Conservation (phyloP, 2,329 filamentous ascomycete genomes). For the Scedosporium minutisporum region DNA sequence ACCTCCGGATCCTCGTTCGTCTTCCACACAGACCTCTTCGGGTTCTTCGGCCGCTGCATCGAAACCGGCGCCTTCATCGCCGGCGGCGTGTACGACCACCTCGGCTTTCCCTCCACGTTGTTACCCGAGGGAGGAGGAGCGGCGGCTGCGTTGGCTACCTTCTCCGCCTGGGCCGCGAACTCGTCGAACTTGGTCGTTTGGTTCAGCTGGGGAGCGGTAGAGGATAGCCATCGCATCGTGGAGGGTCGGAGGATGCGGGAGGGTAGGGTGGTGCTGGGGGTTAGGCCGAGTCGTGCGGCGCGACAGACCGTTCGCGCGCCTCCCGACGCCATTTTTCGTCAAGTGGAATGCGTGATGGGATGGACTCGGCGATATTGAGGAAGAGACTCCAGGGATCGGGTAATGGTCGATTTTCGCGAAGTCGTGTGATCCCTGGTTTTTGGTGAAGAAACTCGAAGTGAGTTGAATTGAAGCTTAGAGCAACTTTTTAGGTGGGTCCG, state of each 20-base stretch:
- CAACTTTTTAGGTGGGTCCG: slow-evolving; percentile 7
- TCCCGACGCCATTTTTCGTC: neutral
- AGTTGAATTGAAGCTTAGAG: neutral
- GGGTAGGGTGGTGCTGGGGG: neutral
- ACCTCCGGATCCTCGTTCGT: slow-evolving; percentile 67
- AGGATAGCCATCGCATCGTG: slow-evolving; percentile 1
- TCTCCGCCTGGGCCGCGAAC: neutral
- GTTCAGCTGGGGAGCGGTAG: neutral
- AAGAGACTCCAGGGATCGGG: neutral
- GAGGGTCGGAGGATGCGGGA: neutral
- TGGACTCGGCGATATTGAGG: neutral
- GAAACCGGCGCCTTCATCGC: slow-evolving; percentile 62
- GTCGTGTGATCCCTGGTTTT: neutral
- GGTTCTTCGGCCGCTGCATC: slow-evolving; percentile 47
- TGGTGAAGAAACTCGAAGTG: neutral
- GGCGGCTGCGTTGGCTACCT: neutral
- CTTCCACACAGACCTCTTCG: slow-evolving; percentile 43
- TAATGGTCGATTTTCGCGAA: neutral
- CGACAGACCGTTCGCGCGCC: slow-evolving; percentile 5
- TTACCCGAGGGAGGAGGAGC: neutral
- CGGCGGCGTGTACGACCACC: slow-evolving; percentile 63
- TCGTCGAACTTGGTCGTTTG: neutral
- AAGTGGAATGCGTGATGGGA: neutral
- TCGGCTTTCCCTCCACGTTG: slow-evolving; percentile 27
- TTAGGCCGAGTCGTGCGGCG: neutral